phyloP scores from a whole-genome alignment of 306 rosid species.

The Canavalia ensiformis region DNA sequence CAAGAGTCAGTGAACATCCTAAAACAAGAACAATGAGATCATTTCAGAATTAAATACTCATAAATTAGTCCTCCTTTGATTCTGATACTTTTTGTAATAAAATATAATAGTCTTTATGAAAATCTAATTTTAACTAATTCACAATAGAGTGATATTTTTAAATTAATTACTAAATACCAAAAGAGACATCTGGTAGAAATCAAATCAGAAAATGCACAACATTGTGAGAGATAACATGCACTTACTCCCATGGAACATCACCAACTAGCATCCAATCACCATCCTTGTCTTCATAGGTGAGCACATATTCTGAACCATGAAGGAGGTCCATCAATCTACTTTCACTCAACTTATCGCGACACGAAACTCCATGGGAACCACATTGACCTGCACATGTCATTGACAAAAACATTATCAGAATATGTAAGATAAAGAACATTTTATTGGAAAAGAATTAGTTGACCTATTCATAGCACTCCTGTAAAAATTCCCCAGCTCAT shows the following conservation, averaged over 20 bases:
- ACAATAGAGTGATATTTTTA: not conserved
- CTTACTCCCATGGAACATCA: slow-evolving; percentile 99
- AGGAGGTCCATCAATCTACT: slow-evolving; percentile 88
- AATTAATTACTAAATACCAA: slow-evolving; percentile 3
- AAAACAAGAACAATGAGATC: slow-evolving; percentile 45
- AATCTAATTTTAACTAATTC: not conserved
- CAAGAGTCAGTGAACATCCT: slow-evolving; percentile 91
- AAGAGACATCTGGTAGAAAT: not conserved
- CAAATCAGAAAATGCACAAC: slow-evolving; percentile 29
- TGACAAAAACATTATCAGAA: slow-evolving; percentile 33
- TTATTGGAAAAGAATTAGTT: slow-evolving; percentile 36
- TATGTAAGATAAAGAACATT: slow-evolving; percentile 10
- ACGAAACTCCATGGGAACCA: slow-evolving; percentile 71
- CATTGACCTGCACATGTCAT: slow-evolving; percentile 79
- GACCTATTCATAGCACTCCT: slow-evolving; percentile 49
- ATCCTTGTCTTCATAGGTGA: slow-evolving; percentile 96
- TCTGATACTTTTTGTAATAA: not conserved
- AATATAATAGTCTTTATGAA: not conserved
- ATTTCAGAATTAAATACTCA: slow-evolving; percentile 30
- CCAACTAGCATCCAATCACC: slow-evolving; percentile 99
- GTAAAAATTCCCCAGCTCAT: slow-evolving; percentile 41
- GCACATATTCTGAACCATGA: slow-evolving; percentile 94
- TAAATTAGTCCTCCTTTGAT: not conserved
- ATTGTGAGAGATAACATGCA: slow-evolving; percentile 31
- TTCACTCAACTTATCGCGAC: slow-evolving; percentile 72